These are phyloP conservation scores for Xylariaceae sp. DNA, from an alignment of 2,329 filamentous ascomycete genomes.

Conservation along the genomic window DNA sequence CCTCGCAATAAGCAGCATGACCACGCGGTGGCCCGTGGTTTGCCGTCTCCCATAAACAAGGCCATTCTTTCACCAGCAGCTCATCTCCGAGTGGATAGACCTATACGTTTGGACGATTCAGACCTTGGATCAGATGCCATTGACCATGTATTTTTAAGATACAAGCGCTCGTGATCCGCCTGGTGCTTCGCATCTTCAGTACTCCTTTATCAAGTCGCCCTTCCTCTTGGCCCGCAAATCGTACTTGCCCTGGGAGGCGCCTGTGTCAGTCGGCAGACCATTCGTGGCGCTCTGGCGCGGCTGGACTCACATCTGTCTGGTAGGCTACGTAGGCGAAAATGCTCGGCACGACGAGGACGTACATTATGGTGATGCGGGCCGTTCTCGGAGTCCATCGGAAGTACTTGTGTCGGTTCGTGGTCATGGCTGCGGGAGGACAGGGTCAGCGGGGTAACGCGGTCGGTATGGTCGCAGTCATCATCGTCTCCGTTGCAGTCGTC, in stretches of 20 bases:
- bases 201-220: constrained; percentile 78
- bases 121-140: constrained; percentile 18
- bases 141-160: constrained; percentile 30
- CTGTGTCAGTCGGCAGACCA: constrained; percentile 6
- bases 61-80: no score
- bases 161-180: constrained; percentile 22
- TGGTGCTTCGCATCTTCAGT: constrained; percentile 36
- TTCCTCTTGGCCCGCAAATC: constrained; percentile 80
- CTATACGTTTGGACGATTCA: no score
- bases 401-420: constrained; percentile 79
- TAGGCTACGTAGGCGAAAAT: constrained; percentile 66
- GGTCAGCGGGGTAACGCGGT: not conserved
- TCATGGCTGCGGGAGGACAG: constrained; percentile 59
- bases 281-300: no score
- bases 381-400: constrained; percentile 90
- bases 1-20: no score
- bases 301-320: constrained; percentile 78
- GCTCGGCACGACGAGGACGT: constrained; percentile 64
- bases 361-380: constrained; percentile 71
- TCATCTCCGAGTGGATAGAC: no score
- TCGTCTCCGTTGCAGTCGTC: not conserved
- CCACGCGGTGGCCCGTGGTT: no score
- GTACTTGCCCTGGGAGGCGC: constrained; percentile 63
- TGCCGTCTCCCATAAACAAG: no score
- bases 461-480: not conserved